Base-by-base conservation (phyloP, 352 stramenopile species). In the Albugo candida region DNA sequence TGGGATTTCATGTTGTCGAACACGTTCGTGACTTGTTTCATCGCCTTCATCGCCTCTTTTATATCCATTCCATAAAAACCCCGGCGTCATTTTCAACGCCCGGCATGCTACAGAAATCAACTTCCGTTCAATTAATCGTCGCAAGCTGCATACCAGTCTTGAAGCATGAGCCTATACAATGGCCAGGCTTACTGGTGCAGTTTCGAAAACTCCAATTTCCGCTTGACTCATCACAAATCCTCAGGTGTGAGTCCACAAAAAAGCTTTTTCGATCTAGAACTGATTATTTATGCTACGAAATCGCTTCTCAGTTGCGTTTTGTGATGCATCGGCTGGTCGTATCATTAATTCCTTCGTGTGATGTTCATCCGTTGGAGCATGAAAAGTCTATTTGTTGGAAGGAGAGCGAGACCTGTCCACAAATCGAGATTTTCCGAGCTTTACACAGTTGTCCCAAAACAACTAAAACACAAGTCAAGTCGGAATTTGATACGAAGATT, bases 181-280 rank as follows among this genome's bases (percentile, higher is more conserved):
- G 73, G 76, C 76, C 76, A 5, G 76, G 76, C 0, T 45, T 89
- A 27, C 63, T 89, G 46, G 67, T 78, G 16, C 66, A 72, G 38
- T 86, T 88, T 55, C 71, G 72, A 36, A 81, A 83, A 51, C 49
- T 78, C 1, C 49, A 53, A 41, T 88, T 83, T 47, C 71, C 70
- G 3, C n/a, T n/a, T n/a, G n/a, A n/a, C n/a, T n/a, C n/a, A n/a
- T n/a, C n/a, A n/a, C n/a, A n/a, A n/a, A n/a, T n/a, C n/a, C n/a
- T n/a, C n/a, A 45, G 11, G 48, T 62, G 45, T 13, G 47, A 17
- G 44, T 55, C 11, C 18, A 54, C 40, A 58, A 49, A 1, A 55
- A 70, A 0, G 86, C 86, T 45, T 49, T 45, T 8, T 79, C 63
- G 1, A 42, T 65, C 0, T 63, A 81, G 53, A 62, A 59, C 18